These are phyloP conservation scores for Phytophthora gonapodyides DNA, from an alignment of 352 stramenopile species.

Conservation along the genomic window DNA sequence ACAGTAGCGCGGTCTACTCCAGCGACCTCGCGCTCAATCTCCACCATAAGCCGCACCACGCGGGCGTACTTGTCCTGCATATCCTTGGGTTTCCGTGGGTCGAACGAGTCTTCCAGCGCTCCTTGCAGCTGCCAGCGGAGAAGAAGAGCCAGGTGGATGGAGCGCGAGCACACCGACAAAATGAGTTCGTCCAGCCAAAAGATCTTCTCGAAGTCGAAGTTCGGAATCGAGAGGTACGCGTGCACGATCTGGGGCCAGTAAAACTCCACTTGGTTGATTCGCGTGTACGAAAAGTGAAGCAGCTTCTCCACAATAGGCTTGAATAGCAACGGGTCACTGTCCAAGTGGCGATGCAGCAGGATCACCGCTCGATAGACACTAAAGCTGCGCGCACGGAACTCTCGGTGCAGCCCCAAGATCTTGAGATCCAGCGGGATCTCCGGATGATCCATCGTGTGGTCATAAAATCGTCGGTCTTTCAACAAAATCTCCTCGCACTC, in stretches of 20 bases:
- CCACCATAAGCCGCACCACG: constrained; percentile 84
- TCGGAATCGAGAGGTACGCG: constrained; percentile 84
- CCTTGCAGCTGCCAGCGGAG: constrained; percentile 89
- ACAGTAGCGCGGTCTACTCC: constrained; percentile 67
- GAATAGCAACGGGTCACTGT: constrained; percentile 86
- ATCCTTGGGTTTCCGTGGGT: constrained; percentile 72
- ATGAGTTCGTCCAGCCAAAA: constrained; percentile 91
- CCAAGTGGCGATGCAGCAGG: constrained; percentile 81
- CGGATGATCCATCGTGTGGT: constrained; percentile 84
- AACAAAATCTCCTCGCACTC: constrained; percentile 88
- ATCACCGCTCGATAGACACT: constrained; percentile 87
- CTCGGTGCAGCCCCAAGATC: constrained; percentile 85
- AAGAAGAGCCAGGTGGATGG: constrained; percentile 82
- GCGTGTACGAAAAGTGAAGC: constrained; percentile 85
- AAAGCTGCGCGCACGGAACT: constrained; percentile 83
- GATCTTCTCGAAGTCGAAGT: constrained; percentile 91
- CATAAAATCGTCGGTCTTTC: constrained; percentile 81
- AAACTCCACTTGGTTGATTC: constrained; percentile 92
- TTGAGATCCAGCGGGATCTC: constrained; percentile 87
- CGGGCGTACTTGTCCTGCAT: constrained; percentile 89
- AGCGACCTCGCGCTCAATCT: constrained; percentile 86
- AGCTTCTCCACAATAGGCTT: constrained; percentile 88
- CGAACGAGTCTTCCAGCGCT: constrained; percentile 83
- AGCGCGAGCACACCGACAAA: constrained; percentile 87
- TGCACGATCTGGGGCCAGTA: constrained; percentile 93